Base-by-base conservation (phyloP, 768 basidiomycete species). In the Mycena vitilis region DNA sequence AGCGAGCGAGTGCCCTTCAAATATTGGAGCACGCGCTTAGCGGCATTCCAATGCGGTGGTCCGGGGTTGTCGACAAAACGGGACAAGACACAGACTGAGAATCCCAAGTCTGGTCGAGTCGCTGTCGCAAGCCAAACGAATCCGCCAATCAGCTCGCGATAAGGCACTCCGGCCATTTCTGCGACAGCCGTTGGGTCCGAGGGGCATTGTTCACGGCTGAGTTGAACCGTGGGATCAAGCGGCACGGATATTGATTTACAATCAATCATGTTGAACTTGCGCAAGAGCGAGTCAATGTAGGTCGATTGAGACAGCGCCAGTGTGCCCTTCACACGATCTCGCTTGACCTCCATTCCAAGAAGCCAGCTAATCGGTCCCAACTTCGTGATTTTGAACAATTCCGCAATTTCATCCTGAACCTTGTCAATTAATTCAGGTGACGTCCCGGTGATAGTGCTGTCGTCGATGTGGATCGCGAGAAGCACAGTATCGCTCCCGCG, bases 391-490 rank as follows among this genome's bases (percentile, higher is more conserved):
- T 82, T 71, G 48, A 78, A 79, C 25, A 74, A 62, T 0, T 63
- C 0, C 34, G 38, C 66, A 8, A 83, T 68, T 49, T 79, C 64
- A 11, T 52, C 23, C 59, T 77, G 68, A 45, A 76, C 34, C 13
- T n/a, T 34, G 36, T 74, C 59, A 52, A 74, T 74, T 12, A 30
- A 44, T 1, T 37, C 37, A 7, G 68, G 44, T 9, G 73, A 65
- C 18, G 37, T 66, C 4, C 76, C 73, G 25, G 79, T 64, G 13
- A 79, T 73, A 0, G 78, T 69, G 55, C 80, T 75, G 71, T 84
- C 79, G 66, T 84, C 79, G 1, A 84, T 77, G 66, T 77, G 78
- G 0, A 81, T 63, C 2, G 70, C 70, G 22, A 71, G 38, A 44
- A 75, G 37, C 10, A 56, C 58, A 44, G 66, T 9, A 5, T 63